Percentiles rank a stretch among this genome's conserved stretches.
These are phyloP conservation scores for Cyclotella baltica DNA, from an alignment of 108 stramenopile species.

Conservation along the genomic window DNA sequence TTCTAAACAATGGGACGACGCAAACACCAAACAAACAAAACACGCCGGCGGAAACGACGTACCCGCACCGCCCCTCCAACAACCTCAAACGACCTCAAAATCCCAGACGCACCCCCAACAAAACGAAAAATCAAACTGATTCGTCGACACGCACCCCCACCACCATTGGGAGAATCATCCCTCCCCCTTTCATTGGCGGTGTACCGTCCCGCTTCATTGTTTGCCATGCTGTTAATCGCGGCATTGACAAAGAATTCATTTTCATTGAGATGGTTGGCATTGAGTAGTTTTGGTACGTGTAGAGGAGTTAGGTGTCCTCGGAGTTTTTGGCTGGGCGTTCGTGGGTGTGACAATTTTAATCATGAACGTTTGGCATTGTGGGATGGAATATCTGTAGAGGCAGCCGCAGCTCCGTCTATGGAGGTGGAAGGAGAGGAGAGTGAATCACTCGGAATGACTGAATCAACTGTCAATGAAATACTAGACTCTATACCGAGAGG, in stretches of 20 bases:
- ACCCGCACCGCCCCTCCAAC: neutral
- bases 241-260: constrained; percentile 43
- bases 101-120: neutral
- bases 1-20: neutral
- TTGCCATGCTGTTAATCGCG: constrained; percentile 19
- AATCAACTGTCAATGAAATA: constrained; percentile 6
- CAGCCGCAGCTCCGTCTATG: too few relatives aligned
- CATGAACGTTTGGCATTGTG: neutral
- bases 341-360: neutral
- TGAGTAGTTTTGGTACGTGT: constrained; percentile 2
- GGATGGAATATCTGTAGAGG: neutral
- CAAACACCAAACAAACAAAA: neutral
- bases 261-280: constrained; percentile 44
- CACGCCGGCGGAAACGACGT: neutral
- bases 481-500: constrained; percentile 44
- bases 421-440: neutral
- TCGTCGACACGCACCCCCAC: constrained; percentile 8
- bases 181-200: constrained; percentile 13
- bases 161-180: constrained; percentile 1
- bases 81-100: neutral
- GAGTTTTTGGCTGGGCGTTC: neutral
- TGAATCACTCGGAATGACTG: neutral
- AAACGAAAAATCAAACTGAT: neutral
- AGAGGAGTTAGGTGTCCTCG: neutral
- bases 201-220: constrained; percentile 14